These are phyloP conservation scores for Blastobotrys attinorum DNA, from an alignment of 805 yeast genomes.

Conservation along the genomic window DNA sequence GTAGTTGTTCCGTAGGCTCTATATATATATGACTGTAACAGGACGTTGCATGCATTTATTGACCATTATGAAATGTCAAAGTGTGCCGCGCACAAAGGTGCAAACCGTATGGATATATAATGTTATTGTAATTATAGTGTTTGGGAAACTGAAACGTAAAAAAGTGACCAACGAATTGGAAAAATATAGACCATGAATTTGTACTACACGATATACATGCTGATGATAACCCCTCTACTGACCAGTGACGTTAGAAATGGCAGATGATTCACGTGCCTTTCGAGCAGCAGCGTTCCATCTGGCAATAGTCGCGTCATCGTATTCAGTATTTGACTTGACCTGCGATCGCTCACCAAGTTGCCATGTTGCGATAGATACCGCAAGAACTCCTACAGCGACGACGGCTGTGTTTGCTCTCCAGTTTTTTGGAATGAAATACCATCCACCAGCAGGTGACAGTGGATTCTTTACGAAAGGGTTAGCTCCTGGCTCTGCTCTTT, in stretches of 20 bases:
- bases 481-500: not conserved
- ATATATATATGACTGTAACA: too few species aligned
- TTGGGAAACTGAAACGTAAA: too few species aligned
- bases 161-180: too few species aligned
- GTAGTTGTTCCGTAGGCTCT: not conserved
- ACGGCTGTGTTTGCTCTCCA: constrained; percentile 37
- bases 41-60: too few species aligned
- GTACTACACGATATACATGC: not conserved
- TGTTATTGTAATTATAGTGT: too few species aligned
- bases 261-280: constrained; percentile 26
- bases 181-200: too few species aligned
- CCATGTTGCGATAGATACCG: constrained; percentile 29
- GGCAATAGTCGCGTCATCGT: constrained; percentile 33
- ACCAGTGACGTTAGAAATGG: constrained; percentile 21
- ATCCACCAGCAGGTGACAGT: constrained; percentile 43
- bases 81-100: too few species aligned
- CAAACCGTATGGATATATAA: too few species aligned
- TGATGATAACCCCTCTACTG: constrained; percentile 1
- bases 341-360: constrained; percentile 33
- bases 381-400: constrained; percentile 35
- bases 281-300: constrained; percentile 44
- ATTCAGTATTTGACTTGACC: constrained; percentile 31
- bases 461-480: not conserved
- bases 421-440: constrained; percentile 48
- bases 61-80: too few species aligned